Percentiles rank a stretch among this genome's conserved stretches.
Evolutionary conservation across 2,329 filamentous ascomycete species (phyloP).

Genomic region (Apiospora phragmitis): DNA sequence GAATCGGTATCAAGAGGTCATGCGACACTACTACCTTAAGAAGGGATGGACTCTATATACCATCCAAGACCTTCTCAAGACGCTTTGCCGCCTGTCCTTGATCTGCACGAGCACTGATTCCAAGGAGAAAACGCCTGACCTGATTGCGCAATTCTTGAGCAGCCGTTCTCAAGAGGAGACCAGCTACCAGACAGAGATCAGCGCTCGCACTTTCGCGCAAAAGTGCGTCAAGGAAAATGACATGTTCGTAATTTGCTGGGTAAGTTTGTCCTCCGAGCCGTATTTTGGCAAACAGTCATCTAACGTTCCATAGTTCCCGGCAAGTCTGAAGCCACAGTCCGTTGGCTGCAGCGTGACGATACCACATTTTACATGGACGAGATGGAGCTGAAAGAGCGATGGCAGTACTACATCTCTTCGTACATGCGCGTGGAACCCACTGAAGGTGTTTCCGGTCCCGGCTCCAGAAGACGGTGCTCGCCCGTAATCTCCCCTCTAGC

Average conservation of each 20-base stretch:
- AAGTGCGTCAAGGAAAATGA: slow-evolving; percentile 92
- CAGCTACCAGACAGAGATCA: slow-evolving; percentile 86
- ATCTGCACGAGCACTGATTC: slow-evolving; percentile 82
- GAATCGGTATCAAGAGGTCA: slow-evolving; percentile 80
- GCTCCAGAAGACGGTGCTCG: slow-evolving; percentile 68
- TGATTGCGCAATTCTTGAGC: slow-evolving; percentile 82
- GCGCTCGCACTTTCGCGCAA: slow-evolving; percentile 87
- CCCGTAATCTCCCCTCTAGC: slow-evolving; percentile 66
- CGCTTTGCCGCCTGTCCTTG: slow-evolving; percentile 77
- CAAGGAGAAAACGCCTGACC: slow-evolving; percentile 91
- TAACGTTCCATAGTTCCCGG: slow-evolving; percentile 54
- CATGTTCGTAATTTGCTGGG: slow-evolving; percentile 86
- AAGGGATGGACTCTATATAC: slow-evolving; percentile 93
- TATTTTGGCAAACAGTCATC: slow-evolving; percentile 12
- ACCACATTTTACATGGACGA: slow-evolving; percentile 86
- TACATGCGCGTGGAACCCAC: slow-evolving; percentile 89
- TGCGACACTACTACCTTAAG: slow-evolving; percentile 88
- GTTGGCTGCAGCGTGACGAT: slow-evolving; percentile 67
- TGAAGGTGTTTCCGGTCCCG: slow-evolving; percentile 69
- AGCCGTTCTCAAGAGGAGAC: slow-evolving; percentile 82
- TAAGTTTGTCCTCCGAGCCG: slow-evolving; percentile 51
- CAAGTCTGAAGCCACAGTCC: slow-evolving; percentile 68
- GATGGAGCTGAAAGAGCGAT: slow-evolving; percentile 77
- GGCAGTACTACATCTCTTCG: slow-evolving; percentile 95
- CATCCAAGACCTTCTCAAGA: slow-evolving; percentile 83